Evolutionary conservation across 495 filamentous ascomycete genomes (phyloP).

Genomic region (Hyaloscypha variabilis): DNA sequence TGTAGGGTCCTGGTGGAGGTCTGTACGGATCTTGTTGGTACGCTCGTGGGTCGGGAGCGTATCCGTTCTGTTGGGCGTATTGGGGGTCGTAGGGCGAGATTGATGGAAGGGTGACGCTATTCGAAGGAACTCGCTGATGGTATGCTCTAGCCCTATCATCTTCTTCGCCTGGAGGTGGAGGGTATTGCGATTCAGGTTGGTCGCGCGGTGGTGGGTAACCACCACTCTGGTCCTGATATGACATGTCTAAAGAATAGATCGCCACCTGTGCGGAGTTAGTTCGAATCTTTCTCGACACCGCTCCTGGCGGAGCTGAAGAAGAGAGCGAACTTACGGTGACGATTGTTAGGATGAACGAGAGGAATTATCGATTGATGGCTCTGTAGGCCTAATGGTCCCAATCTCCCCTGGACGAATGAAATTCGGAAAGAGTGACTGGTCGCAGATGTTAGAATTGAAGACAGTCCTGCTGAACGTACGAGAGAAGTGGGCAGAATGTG

Average conservation of each 20-base stretch:
- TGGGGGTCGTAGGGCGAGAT: constrained; percentile 33
- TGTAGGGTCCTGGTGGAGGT: constrained; percentile 20
- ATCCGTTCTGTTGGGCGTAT: constrained; percentile 26
- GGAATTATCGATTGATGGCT: background rate
- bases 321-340: constrained; percentile 19
- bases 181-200: constrained; percentile 43
- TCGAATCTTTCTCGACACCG: background rate
- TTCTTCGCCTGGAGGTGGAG: constrained; percentile 49
- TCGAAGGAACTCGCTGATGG: constrained; percentile 33
- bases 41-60: constrained; percentile 25
- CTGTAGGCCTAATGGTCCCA: background rate
- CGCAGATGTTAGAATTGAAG: constrained; percentile 5
- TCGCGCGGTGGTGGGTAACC: constrained; percentile 32
- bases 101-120: constrained; percentile 29
- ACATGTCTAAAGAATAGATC: constrained; percentile 31
- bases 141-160: constrained; percentile 43
- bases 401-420: background rate
- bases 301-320: background rate
- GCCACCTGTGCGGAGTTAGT: constrained; percentile 22
- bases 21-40: constrained; percentile 28
- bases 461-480: constrained; percentile 13
- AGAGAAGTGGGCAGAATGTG: background rate
- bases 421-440: no score
- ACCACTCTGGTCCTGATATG: constrained; percentile 34
- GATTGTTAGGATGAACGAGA: constrained; percentile 8